Evolutionary conservation across 177 flowering plant genomes (phyloP), one percentile per base, ranked within the genome.

Genomic region (Vitis hybrid): DNA sequence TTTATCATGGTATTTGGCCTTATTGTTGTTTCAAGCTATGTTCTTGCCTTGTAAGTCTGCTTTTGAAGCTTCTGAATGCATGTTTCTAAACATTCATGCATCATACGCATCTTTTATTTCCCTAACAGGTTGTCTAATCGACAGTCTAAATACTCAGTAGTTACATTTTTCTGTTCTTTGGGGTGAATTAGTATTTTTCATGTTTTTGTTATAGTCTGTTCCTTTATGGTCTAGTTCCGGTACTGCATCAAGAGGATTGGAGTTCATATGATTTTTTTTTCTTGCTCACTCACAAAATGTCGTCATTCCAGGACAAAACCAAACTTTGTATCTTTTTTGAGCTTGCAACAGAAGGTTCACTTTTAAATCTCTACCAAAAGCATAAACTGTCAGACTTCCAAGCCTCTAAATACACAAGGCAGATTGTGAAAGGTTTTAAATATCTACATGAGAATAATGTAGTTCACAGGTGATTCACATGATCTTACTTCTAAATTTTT

Each of bases 271-370:
- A 15, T 15, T 10, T 15, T 57, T 22, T 8, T 18, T 18, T 18
- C 20, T 19, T 26, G 18, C 10, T 16, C 45, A 57, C 34, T 10
- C 34, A 15, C 8, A 68, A 57, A 14, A 1, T 51, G 29, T 26
- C 29, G 29, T 0, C n/a, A 56, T 65, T 78, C 39, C 80, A 91
- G 90, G 88, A 84, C 73, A 87, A 83, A 15, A 60, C 73, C n/a
- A 86, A 79, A 34, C 83, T 91, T 12, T 91, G 81, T 65, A 91
- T 91, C 68, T 91, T 91, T 71, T 90, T 91, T 67, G 93, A 91
- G 84, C 86, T 89, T n/a, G 85, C 83, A n/a, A 83, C 88, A 12
- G 77, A 89, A 78, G 91, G 92, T 49, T 88, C 94, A 29, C 87
- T 91, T 58, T 72, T 73, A 57, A 82, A 69, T 31, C 82, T 90